Conservation (phyloP, 129 eudicot genomes). For the Sambucus nigra region DNA sequence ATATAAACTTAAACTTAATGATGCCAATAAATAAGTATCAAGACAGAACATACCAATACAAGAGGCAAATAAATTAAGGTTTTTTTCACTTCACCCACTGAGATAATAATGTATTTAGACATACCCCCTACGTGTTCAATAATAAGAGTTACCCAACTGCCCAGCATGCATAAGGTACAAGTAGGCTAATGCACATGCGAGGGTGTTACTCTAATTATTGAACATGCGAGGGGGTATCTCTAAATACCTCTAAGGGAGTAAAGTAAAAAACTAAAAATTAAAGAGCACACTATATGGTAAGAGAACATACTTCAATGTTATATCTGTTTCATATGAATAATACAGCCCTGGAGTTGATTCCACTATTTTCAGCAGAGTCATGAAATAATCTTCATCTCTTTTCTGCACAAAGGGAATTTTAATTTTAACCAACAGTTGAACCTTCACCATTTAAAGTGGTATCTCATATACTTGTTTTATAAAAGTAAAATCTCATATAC, state of each 20-base stretch:
- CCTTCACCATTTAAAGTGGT: slow-evolving; percentile 11
- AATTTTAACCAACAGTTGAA: slow-evolving; percentile 9
- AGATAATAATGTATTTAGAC: no score
- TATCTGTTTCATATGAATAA: slow-evolving; percentile 94
- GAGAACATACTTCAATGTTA: slow-evolving; percentile 68
- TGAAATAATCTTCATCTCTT: slow-evolving; percentile 84
- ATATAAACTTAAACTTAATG: background rate
- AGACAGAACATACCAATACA: background rate
- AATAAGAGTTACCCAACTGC: no score
- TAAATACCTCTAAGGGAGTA: no score
- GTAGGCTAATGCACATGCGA: no score
- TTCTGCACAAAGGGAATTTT: slow-evolving; percentile 39
- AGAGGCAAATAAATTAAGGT: background rate
- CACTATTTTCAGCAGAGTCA: slow-evolving; percentile 68
- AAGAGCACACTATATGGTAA: slow-evolving; percentile 9
- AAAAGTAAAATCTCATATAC: no score
- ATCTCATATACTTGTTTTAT: slow-evolving; percentile 9
- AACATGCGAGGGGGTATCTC: no score
- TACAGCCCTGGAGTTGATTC: slow-evolving; percentile 97
- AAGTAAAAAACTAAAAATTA: no score
- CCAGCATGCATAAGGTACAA: no score
- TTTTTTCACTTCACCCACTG: no score
- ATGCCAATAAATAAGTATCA: background rate
- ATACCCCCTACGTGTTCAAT: no score
- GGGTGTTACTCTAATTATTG: no score